phyloP scores from a whole-genome alignment of 2,329 filamentous ascomycete species.

The Stachybotrys echinatus region DNA sequence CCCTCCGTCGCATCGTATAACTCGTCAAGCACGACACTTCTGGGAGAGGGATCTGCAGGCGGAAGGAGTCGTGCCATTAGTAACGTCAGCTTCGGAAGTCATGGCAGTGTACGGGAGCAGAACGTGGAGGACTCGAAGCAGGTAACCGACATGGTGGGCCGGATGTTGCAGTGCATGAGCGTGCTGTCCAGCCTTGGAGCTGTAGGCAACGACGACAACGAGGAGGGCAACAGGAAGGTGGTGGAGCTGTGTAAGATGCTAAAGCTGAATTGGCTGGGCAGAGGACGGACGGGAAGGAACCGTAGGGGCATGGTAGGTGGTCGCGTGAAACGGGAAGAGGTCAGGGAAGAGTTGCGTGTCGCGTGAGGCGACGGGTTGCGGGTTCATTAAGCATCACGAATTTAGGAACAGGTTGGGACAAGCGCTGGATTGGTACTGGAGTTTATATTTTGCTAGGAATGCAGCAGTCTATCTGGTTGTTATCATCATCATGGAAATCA shows the following conservation, averaged over 20 bases:
- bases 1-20: conserved; percentile 74
- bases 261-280: conserved; percentile 94
- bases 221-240: conserved; percentile 72
- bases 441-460: too few species aligned
- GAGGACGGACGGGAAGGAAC: conserved; percentile 84
- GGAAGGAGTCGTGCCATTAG: conserved; percentile 76
- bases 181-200: conserved; percentile 71
- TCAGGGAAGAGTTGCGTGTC: conserved; percentile 36
- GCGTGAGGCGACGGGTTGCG: conserved; percentile 10
- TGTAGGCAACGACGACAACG: conserved; percentile 54
- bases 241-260: conserved; percentile 79
- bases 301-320: conserved; percentile 82
- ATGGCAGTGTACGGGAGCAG: conserved; percentile 49
- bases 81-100: conserved; percentile 68
- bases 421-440: not conserved
- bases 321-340: conserved; percentile 42
- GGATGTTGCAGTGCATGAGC: conserved; percentile 94
- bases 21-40: conserved; percentile 71
- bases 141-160: conserved; percentile 87
- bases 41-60: conserved; percentile 57
- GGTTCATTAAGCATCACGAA: conserved; percentile 6
- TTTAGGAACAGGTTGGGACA: not conserved
- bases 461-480: too few species aligned
- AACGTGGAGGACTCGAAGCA: conserved; percentile 67
- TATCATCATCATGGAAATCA: too few species aligned